phyloP scores from a whole-genome alignment of 2,329 filamentous ascomycete genomes.

The Clonostachys byssicola region DNA sequence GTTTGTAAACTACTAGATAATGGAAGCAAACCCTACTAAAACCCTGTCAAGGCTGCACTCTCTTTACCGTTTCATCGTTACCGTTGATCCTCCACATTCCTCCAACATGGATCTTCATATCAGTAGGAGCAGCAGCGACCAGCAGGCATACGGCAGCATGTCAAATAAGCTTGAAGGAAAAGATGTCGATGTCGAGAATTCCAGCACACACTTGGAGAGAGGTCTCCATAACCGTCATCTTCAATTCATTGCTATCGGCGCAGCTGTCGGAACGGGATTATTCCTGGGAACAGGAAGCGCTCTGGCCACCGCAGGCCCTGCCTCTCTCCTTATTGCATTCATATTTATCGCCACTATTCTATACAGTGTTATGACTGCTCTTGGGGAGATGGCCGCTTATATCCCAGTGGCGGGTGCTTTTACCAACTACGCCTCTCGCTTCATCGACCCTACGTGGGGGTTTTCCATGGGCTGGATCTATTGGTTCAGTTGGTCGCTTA shows the following conservation, averaged over 20 bases:
- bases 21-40: too few species aligned
- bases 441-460: slow-evolving; percentile 68
- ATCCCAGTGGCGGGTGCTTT: slow-evolving; percentile 76
- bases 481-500: slow-evolving; percentile 75
- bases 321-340: slow-evolving; percentile 64
- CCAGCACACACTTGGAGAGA: slow-evolving; percentile 13
- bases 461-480: slow-evolving; percentile 83
- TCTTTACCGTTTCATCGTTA: too few species aligned
- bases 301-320: slow-evolving; percentile 60
- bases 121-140: too few species aligned
- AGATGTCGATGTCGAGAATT: too few species aligned
- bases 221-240: slow-evolving; percentile 27
- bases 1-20: too few species aligned
- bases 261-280: slow-evolving; percentile 71
- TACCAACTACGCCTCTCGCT: slow-evolving; percentile 70
- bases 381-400: slow-evolving; percentile 73
- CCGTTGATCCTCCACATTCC: too few species aligned
- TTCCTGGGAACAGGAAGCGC: slow-evolving; percentile 65
- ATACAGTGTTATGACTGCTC: slow-evolving; percentile 68
- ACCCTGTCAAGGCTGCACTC: too few species aligned
- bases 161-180: too few species aligned
- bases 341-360: slow-evolving; percentile 67
- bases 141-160: too few species aligned
- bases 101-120: too few species aligned
- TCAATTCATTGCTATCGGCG: slow-evolving; percentile 48